Conservation (phyloP, 345 rosid genomes). For the Brassica nigra region DNA sequence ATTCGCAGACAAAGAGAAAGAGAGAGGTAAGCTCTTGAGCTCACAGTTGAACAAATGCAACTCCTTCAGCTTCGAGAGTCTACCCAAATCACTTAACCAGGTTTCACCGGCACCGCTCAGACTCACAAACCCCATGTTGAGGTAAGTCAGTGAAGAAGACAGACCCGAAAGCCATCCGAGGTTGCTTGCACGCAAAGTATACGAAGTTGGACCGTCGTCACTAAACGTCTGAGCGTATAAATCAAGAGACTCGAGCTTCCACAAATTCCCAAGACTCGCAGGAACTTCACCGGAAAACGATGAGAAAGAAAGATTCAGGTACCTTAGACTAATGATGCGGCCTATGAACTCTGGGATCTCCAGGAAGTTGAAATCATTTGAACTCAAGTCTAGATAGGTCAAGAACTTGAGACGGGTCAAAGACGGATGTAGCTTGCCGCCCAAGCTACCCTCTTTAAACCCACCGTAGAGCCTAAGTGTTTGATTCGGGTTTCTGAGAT, state of each 20-base stretch:
- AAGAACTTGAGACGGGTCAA: constrained; percentile 42
- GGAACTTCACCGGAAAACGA: constrained; percentile 46
- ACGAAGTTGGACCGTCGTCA: constrained; percentile 1
- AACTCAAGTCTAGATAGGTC: constrained; percentile 48
- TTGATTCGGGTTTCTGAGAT: constrained; percentile 41
- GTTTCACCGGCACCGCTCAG: constrained; percentile 35
- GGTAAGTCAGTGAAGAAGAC: constrained; percentile 45
- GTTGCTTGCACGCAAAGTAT: constrained; percentile 6
- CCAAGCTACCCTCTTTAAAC: constrained; percentile 27
- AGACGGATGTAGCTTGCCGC: constrained; percentile 39
- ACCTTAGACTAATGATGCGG: constrained; percentile 28
- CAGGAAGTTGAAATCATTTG: constrained; percentile 38
- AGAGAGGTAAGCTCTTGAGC: constrained; percentile 44
- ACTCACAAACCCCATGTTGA: constrained; percentile 48
- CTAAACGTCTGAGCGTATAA: constrained; percentile 41
- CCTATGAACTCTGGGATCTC: constrained; percentile 47
- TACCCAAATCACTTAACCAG: constrained; percentile 48
- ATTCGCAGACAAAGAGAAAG: constrained; percentile 34
- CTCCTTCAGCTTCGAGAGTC: constrained; percentile 46
- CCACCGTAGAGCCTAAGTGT: constrained; percentile 14
- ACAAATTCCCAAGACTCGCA: constrained; percentile 42
- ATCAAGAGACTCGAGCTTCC: constrained; percentile 48
- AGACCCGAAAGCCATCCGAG: constrained; percentile 49
- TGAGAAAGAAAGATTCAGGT: constrained; percentile 48
- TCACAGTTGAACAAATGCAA: constrained; percentile 40